A percentile compares a stretch with the other conserved stretches of the same genome.
Conservation (phyloP, 805 yeast genomes). For the Cyberlindnera suaveolens region DNA sequence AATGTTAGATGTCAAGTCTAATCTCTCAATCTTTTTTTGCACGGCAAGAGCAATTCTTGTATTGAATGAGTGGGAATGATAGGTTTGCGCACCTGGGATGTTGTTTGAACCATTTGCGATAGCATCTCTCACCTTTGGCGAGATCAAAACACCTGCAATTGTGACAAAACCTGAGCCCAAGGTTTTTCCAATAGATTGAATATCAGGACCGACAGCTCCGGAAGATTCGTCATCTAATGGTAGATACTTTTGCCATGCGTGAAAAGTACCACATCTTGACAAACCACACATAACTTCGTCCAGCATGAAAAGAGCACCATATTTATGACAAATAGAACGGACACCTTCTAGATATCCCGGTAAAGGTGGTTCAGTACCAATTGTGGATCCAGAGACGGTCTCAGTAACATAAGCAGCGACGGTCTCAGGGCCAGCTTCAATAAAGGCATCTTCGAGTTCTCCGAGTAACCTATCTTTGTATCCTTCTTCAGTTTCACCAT, state of each 20-base stretch:
- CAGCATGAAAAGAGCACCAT: conserved; percentile 41
- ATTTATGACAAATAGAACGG: conserved; percentile 41
- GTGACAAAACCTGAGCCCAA: conserved; percentile 43
- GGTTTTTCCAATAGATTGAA: conserved; percentile 42
- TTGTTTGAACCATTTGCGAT: conserved; percentile 21
- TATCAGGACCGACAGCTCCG: conserved; percentile 38
- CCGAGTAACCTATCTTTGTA: conserved; percentile 33
- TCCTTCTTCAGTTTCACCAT: conserved; percentile 32
- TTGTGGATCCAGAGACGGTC: conserved; percentile 42
- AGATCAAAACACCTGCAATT: conserved; percentile 35
- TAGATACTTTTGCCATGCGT: conserved; percentile 33
- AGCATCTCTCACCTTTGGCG: conserved; percentile 31
- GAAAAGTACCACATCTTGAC: conserved; percentile 43
- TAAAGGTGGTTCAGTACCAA: conserved; percentile 36
- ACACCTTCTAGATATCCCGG: conserved; percentile 42
- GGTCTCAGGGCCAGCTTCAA: conserved; percentile 35
- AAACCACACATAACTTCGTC: conserved; percentile 55
- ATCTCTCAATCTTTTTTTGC: conserved; percentile 33
- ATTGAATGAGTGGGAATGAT: conserved; percentile 40
- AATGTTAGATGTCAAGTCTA: conserved; percentile 34
- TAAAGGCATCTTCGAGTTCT: conserved; percentile 37
- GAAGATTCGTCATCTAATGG: conserved; percentile 18
- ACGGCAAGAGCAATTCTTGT: conserved; percentile 42
- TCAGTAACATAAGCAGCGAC: conserved; percentile 39
- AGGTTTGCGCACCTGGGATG: conserved; percentile 42